These are phyloP conservation scores for Rhizophagus sp. DNA, from an alignment of 192 early-diverging fungal species.

Conservation along the genomic window DNA sequence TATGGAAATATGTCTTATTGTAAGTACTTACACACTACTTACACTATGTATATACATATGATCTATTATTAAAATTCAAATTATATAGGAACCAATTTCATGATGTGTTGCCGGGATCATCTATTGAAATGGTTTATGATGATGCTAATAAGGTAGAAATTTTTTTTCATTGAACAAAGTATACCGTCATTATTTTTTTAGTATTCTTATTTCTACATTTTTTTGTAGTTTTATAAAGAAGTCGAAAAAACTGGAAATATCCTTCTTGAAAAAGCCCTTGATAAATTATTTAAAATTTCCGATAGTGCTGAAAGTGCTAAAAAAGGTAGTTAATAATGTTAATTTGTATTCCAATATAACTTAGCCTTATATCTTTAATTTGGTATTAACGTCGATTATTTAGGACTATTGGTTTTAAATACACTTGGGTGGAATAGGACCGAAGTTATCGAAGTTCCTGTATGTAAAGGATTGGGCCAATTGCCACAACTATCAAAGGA, in stretches of 20 bases:
- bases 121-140: constrained; percentile 87
- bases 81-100: constrained; percentile 88
- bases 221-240: constrained; percentile 46
- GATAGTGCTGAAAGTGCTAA: not conserved
- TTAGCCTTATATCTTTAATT: not conserved
- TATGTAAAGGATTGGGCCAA: constrained; percentile 36
- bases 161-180: not conserved
- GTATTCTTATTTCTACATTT: constrained; percentile 38
- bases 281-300: constrained; percentile 38
- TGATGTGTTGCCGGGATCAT: constrained; percentile 91
- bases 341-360: not conserved
- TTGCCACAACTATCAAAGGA: constrained; percentile 50
- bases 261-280: constrained; percentile 50
- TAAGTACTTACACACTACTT: constrained; percentile 41
- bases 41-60: too few species aligned
- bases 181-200: not conserved
- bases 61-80: too few species aligned
- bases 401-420: constrained; percentile 60
- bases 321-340: constrained; percentile 6
- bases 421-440: constrained; percentile 68
- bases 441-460: constrained; percentile 68
- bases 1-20: constrained; percentile 90
- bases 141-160: constrained; percentile 68
- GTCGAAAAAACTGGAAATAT: constrained; percentile 31
- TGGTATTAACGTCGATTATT: not conserved